Evolutionary conservation across 2,329 filamentous ascomycete genomes (phyloP).

Genomic region (Diaporthe humulicola): DNA sequence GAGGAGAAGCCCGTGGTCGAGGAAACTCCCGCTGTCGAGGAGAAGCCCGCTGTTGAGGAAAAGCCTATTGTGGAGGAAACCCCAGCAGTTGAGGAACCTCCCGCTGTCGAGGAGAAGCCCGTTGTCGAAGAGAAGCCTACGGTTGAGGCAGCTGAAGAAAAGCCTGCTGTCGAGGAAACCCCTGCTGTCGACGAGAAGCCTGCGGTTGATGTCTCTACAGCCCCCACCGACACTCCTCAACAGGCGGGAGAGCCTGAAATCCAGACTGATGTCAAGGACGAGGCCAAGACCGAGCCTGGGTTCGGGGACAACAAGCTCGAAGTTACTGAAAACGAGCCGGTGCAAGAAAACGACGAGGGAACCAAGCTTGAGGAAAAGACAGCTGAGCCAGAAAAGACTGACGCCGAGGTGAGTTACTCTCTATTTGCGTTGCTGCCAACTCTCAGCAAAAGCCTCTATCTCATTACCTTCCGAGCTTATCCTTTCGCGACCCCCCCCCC

Average conservation of each 20-base stretch:
- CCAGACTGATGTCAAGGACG: conserved; percentile 20
- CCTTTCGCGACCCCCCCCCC: not conserved
- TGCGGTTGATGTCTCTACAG: conserved; percentile 15
- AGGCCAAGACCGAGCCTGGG: conserved; percentile 6
- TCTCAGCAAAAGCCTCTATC: not conserved
- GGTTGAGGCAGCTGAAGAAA: not conserved
- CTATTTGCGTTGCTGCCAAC: not conserved
- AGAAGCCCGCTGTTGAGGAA: conserved; percentile 8
- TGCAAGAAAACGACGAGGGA: not conserved
- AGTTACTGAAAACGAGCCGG: not conserved
- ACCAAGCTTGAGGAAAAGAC: not conserved
- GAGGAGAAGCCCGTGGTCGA: not conserved
- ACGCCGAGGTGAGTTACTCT: not conserved
- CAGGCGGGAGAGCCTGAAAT: conserved; percentile 23
- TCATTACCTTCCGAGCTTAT: not conserved
- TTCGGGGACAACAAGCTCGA: conserved; percentile 33
- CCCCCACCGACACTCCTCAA: conserved; percentile 30
- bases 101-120: not conserved
- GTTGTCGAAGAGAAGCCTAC: not conserved
- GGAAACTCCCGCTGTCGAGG: not conserved
- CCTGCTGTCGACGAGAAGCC: conserved; percentile 8
- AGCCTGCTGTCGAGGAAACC: not conserved
- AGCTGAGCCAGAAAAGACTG: not conserved
- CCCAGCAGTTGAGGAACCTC: not conserved
- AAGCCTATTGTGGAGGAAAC: conserved; percentile 2